phyloP scores from a whole-genome alignment of 129 eudicot genomes.

The Escallonia herrerae region DNA sequence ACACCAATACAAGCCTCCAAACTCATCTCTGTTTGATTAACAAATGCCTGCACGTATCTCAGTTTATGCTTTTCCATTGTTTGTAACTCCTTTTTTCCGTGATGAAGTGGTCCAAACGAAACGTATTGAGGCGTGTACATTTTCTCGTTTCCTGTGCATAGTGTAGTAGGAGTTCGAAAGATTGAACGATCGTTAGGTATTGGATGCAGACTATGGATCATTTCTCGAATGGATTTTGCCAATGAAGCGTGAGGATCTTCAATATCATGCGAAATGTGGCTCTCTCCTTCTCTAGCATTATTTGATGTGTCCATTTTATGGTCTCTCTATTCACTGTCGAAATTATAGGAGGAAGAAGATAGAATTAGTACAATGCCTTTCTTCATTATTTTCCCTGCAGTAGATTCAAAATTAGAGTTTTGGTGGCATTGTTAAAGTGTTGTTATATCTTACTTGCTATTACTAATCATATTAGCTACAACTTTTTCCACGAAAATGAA shows the following conservation, averaged over 20 bases:
- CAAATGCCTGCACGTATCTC: neutral
- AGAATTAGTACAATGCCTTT: too few species aligned
- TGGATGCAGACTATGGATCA: neutral
- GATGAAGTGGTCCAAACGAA: conserved; percentile 24
- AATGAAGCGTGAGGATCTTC: neutral
- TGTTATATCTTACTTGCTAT: too few species aligned
- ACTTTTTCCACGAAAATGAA: too few species aligned
- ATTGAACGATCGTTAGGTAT: neutral
- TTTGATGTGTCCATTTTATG: neutral
- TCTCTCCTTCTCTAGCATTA: neutral
- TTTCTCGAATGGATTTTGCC: neutral
- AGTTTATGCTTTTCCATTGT: conserved; percentile 7
- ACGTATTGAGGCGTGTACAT: conserved; percentile 10
- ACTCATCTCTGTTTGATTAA: conserved; percentile 1
- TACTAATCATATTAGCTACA: too few species aligned
- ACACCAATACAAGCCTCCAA: neutral
- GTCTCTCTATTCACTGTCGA: too few species aligned
- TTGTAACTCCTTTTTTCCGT: conserved; percentile 9
- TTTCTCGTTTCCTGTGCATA: neutral
- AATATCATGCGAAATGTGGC: neutral
- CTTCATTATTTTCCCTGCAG: too few species aligned
- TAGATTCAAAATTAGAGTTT: too few species aligned
- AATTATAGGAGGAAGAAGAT: too few species aligned
- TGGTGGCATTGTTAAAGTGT: too few species aligned
- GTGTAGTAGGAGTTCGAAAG: conserved; percentile 2